A percentile compares a stretch with the other conserved stretches of the same genome.
phyloP scores from a whole-genome alignment of 768 basidiomycete genomes.

The Dictyophora rubrovolvata region DNA sequence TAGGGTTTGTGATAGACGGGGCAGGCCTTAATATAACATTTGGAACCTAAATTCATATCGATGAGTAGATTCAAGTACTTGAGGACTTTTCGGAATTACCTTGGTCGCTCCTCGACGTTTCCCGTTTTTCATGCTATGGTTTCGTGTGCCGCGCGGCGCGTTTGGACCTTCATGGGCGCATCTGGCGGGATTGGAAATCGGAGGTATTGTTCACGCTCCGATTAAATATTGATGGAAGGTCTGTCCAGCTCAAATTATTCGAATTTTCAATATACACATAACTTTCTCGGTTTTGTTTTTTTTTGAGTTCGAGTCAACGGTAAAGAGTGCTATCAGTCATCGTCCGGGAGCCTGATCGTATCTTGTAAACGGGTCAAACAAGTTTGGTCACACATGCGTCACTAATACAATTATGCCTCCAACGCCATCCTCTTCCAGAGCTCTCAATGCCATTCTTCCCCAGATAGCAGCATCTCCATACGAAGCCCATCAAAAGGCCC shows the following conservation, averaged over 20 bases:
- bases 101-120: conserved; percentile 5
- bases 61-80: not conserved
- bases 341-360: no score
- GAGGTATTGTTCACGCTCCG: no score
- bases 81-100: not conserved
- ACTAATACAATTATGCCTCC: conserved; percentile 10
- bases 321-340: no score
- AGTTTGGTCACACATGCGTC: not conserved
- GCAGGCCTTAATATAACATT: conserved; percentile 74
- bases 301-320: no score
- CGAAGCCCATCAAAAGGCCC: conserved; percentile 93
- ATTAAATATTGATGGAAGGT: no score
- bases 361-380: no score
- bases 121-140: conserved; percentile 1
- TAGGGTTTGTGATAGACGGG: conserved; percentile 9
- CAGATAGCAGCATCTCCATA: conserved; percentile 69
- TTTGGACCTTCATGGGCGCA: conserved; percentile 3
- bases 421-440: conserved; percentile 42
- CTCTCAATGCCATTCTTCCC: conserved; percentile 66
- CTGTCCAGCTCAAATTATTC: no score
- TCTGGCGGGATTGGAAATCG: not conserved
- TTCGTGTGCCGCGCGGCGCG: not conserved
- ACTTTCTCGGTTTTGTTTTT: no score
- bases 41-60: conserved; percentile 51
- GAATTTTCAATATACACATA: no score